Percentiles rank a stretch among this genome's conserved stretches.
Evolutionary conservation across 2,329 filamentous ascomycete genomes (phyloP).

Genomic region (Aspergillus fischeri): DNA sequence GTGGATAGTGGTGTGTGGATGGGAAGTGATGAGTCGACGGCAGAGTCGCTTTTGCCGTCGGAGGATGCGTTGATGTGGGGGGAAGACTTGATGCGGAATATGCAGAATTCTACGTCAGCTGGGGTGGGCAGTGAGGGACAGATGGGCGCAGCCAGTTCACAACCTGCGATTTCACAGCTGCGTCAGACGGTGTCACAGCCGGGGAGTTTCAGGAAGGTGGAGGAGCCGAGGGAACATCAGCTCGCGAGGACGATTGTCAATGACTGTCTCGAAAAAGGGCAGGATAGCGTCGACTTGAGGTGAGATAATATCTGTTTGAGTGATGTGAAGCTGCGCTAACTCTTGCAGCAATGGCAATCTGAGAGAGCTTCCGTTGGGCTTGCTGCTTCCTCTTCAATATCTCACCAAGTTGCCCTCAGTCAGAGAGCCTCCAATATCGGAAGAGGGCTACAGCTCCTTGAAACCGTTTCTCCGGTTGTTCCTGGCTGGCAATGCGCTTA

Average conservation of each 20-base stretch:
- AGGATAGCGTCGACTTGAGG: constrained; percentile 45
- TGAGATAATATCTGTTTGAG: constrained; percentile 21
- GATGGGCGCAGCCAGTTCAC: not conserved
- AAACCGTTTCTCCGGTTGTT: constrained; percentile 42
- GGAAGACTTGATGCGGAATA: constrained; percentile 34
- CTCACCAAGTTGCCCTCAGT: constrained; percentile 38
- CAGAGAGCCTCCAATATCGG: constrained; percentile 29
- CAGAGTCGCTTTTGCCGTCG: constrained; percentile 29
- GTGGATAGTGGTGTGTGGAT: constrained; percentile 47
- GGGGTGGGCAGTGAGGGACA: not conserved
- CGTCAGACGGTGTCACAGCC: constrained; percentile 12
- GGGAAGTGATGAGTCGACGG: constrained; percentile 42
- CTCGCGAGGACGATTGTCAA: constrained; percentile 35
- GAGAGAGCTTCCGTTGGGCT: constrained; percentile 26
- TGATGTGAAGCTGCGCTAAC: not conserved
- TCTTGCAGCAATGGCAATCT: constrained; percentile 28
- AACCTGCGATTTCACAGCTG: not conserved
- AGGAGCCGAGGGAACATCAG: constrained; percentile 34
- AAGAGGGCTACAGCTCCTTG: constrained; percentile 37
- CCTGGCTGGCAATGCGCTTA: constrained; percentile 40
- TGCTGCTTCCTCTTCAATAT: constrained; percentile 36
- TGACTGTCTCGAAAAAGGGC: constrained; percentile 41
- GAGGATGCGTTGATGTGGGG: constrained; percentile 35
- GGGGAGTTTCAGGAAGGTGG: constrained; percentile 15
- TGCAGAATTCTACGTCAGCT: constrained; percentile 11